Percentiles rank a stretch among this genome's conserved stretches.
Conservation (phyloP, 1,139 yeast genomes). For the Hansenula anomala region DNA sequence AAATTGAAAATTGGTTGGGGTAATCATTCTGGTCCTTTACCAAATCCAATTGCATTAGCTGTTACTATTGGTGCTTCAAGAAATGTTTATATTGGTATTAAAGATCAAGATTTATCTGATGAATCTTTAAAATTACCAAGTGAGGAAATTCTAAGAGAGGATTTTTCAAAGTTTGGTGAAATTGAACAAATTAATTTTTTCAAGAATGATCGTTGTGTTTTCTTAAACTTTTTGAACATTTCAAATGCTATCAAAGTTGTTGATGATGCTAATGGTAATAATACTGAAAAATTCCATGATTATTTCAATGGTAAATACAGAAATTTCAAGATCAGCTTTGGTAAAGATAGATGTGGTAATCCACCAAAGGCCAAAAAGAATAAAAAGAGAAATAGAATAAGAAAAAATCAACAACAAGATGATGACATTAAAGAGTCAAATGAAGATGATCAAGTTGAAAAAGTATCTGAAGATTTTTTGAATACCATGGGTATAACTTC, state of each 20-base stretch:
- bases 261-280: conserved; percentile 53
- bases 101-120: conserved; percentile 32
- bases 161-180: conserved; percentile 69
- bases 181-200: conserved; percentile 77
- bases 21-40: conserved; percentile 71
- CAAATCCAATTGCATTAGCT: conserved; percentile 69
- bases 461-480: neutral
- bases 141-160: conserved; percentile 55
- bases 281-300: conserved; percentile 28
- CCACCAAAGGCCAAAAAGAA: conserved; percentile 44
- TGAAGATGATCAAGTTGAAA: neutral
- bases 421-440: no score
- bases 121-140: conserved; percentile 29
- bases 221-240: conserved; percentile 73
- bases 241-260: conserved; percentile 73
- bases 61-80: conserved; percentile 81
- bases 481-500: neutral
- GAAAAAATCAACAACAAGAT: neutral
- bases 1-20: conserved; percentile 85
- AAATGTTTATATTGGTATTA: conserved; percentile 71
- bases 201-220: conserved; percentile 74
- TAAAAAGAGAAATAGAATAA: conserved; percentile 18
- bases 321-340: conserved; percentile 62
- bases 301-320: conserved; percentile 44
- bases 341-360: conserved; percentile 83